These are phyloP conservation scores for Suillus placidus DNA, from an alignment of 768 basidiomycete genomes.

Conservation along the genomic window DNA sequence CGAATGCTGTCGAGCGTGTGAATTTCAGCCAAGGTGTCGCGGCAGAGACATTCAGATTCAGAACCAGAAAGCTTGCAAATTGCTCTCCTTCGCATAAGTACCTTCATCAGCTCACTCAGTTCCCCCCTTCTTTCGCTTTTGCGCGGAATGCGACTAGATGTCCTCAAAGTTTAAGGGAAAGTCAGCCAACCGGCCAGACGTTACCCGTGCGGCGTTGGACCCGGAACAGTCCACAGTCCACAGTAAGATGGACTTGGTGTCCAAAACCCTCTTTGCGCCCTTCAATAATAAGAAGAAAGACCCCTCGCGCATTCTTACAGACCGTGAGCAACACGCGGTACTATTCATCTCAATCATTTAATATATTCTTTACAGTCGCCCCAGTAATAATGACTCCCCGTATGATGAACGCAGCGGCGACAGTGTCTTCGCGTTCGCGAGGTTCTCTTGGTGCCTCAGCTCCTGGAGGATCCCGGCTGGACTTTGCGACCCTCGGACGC, in stretches of 20 bases:
- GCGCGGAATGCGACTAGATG: slow-evolving; percentile 25
- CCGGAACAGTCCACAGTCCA: slow-evolving; percentile 38
- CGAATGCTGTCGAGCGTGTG: neutral
- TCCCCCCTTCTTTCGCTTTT: slow-evolving; percentile 10
- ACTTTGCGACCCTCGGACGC: slow-evolving; percentile 80
- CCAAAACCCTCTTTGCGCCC: slow-evolving; percentile 71
- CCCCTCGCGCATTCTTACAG: slow-evolving; percentile 72
- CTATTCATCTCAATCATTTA: slow-evolving; percentile 7
- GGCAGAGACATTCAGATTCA: neutral
- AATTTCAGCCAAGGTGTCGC: neutral
- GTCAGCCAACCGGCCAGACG: slow-evolving; percentile 37
- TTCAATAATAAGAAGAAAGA: slow-evolving; percentile 62
- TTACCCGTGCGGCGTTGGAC: slow-evolving; percentile 43
- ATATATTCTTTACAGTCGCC: slow-evolving; percentile 57
- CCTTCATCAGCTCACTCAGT: neutral
- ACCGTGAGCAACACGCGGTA: slow-evolving; percentile 51
- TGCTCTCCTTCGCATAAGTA: neutral
- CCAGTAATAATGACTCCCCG: slow-evolving; percentile 90
- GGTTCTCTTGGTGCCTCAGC: slow-evolving; percentile 33
- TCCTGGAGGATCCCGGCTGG: slow-evolving; percentile 45
- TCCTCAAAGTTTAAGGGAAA: slow-evolving; percentile 18
- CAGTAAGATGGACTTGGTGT: slow-evolving; percentile 62
- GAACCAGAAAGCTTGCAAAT: slow-evolving; percentile 4
- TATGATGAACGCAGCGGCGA: slow-evolving; percentile 72
- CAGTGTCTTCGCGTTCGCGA: slow-evolving; percentile 57